phyloP scores from a whole-genome alignment of 176 grass and related monocot species.

The Oryza glaberrima region DNA sequence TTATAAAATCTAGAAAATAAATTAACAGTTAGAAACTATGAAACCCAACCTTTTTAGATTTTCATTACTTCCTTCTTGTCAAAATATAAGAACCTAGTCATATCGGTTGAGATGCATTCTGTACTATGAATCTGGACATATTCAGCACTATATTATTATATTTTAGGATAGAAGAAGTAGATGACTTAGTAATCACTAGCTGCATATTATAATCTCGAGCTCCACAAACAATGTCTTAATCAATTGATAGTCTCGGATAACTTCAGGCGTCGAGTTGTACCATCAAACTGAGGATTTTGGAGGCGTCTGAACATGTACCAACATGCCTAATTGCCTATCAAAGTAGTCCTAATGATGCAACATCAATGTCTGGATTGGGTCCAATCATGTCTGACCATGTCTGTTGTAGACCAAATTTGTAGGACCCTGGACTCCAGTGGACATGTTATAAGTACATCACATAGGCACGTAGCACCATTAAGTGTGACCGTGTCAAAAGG shows the following conservation, averaged over 20 bases:
- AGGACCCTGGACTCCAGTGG: neutral
- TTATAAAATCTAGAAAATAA: too few relatives aligned
- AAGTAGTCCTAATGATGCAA: constrained; percentile 23
- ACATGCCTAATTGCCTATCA: constrained; percentile 20
- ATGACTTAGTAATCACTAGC: too few relatives aligned
- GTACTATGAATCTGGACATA: too few relatives aligned
- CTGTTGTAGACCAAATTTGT: constrained; percentile 1
- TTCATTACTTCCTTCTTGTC: too few relatives aligned
- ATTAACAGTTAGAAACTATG: too few relatives aligned
- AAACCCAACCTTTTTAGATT: too few relatives aligned
- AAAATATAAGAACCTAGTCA: too few relatives aligned
- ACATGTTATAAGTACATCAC: neutral
- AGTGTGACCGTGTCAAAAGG: constrained; percentile 3
- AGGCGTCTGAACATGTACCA: neutral
- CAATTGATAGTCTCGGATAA: neutral
- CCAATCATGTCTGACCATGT: constrained; percentile 17
- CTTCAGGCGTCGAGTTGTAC: neutral
- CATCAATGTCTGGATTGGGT: constrained; percentile 25
- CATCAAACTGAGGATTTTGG: constrained; percentile 39
- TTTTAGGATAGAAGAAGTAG: too few relatives aligned
- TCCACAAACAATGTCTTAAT: neutral
- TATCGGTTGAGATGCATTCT: too few relatives aligned
- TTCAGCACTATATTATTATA: too few relatives aligned
- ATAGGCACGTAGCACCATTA: neutral
- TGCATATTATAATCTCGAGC: too few relatives aligned